Evolutionary conservation across 1,284 basidiomycete species (phyloP).

Genomic region (Leccinum fallax): DNA sequence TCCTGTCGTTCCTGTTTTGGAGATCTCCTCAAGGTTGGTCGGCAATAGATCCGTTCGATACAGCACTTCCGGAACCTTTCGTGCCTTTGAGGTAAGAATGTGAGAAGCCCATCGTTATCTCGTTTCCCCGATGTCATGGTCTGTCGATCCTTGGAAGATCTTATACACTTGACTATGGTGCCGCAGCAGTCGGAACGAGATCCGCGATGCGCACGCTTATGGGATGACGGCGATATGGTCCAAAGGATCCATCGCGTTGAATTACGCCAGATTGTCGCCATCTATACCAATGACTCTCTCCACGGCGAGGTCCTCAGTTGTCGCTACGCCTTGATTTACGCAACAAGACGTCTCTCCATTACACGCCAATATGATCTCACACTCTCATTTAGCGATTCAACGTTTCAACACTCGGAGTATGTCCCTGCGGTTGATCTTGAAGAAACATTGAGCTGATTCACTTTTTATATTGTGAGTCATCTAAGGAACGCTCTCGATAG

Average conservation of each 20-base stretch:
- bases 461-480: not conserved
- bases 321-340: not conserved
- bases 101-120: not conserved
- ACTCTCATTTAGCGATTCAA: no score
- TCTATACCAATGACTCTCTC: not conserved
- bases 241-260: constrained; percentile 9
- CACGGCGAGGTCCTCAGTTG: not conserved
- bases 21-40: not conserved
- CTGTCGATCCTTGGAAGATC: constrained; percentile 19
- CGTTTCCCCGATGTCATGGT: not conserved
- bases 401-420: no score
- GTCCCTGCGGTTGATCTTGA: no score
- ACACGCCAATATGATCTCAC: no score
- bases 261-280: not conserved
- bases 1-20: constrained; percentile 7
- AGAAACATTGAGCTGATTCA: no score
- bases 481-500: no score
- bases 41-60: constrained; percentile 14
- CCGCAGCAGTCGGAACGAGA: constrained; percentile 8
- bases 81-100: constrained; percentile 1
- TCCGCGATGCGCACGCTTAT: not conserved
- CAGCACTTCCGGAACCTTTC: constrained; percentile 1
- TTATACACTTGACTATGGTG: not conserved
- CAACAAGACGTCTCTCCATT: no score
- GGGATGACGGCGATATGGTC: not conserved